Evolutionary conservation across 2,329 filamentous ascomycete species (phyloP), one percentile per base, ranked within the genome.

Genomic region (Aureobasidium sp.): DNA sequence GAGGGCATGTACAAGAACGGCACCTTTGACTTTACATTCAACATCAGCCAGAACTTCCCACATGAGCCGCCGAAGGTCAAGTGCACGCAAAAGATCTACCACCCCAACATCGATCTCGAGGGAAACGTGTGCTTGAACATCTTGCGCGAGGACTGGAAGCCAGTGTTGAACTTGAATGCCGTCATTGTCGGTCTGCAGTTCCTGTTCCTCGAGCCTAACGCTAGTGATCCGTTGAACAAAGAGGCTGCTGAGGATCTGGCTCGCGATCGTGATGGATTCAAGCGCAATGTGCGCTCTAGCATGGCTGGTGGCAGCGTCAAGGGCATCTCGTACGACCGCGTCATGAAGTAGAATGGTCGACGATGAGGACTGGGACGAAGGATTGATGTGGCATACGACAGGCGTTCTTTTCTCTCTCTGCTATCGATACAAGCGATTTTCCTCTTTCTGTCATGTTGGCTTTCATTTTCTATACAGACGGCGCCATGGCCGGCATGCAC

Each of bases 121-220:
- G 94, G 94, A 68, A 99, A 99, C 73, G 92, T 99, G 65, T 99
- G 94, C 79, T 78, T 99, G 71, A 99, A 99, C 75, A 99, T 99
- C 70, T 76, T 99, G 71, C 82, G 94, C 65, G 94, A 99, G 78
- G 94, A 99, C 78, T 99, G 94, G 94, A 99, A 97, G 81, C 94
- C 94, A 0, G 94, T 99, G 48, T 78, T 99, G 72, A 97, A 97
- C 74, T 76, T 99, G 73, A 97, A 97, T 72, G 92, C 94, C 15
- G 91, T 97, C 45, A 94, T 99, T 68, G 91, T 97, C 58, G 94
- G 94, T 45, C 78, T 99, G 72, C 75, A 96, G 88, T 97, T 97
- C 73, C 82, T 99, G 57, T 99, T 99, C 82, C 86, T 97, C 65
- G 94, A 99, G 74, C 94, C 94, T 21, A 99, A 99, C 72, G 91